Evolutionary conservation across 2,329 filamentous ascomycete genomes (phyloP).

Genomic region (Nemania sp.): DNA sequence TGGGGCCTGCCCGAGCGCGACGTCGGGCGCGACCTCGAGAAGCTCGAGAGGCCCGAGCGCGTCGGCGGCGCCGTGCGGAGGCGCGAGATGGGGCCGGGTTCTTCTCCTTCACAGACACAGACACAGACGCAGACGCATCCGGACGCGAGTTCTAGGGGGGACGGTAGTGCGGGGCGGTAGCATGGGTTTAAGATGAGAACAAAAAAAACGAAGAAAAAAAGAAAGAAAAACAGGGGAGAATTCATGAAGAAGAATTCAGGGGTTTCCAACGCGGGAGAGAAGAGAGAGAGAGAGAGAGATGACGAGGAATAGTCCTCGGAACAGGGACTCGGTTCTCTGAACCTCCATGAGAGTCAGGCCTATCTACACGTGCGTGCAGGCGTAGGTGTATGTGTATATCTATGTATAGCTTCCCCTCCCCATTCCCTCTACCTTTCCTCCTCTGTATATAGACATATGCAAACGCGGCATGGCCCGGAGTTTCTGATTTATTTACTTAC

Average conservation of each 20-base stretch:
- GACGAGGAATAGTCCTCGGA: neutral
- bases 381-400: constrained; percentile 4
- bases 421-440: neutral
- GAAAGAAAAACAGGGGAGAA: no score
- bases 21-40: constrained; percentile 58
- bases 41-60: constrained; percentile 54
- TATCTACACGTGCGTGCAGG: neutral
- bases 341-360: no score
- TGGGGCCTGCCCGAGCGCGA: constrained; percentile 66
- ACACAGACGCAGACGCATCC: no score
- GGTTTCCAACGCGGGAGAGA: neutral
- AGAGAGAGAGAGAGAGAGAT: neutral
- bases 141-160: neutral
- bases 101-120: neutral
- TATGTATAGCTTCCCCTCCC: neutral
- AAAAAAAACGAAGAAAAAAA: no score
- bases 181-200: neutral
- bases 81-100: neutral
- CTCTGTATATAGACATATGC: constrained; percentile 10
- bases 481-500: constrained; percentile 17
- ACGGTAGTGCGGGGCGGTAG: constrained; percentile 11
- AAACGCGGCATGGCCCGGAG: constrained; percentile 18
- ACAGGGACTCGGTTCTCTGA: no score
- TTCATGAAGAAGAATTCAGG: neutral
- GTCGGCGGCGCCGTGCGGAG: constrained; percentile 50